Conservation (phyloP, 208 protist genomes). For the Blechomonas ayalai region DNA sequence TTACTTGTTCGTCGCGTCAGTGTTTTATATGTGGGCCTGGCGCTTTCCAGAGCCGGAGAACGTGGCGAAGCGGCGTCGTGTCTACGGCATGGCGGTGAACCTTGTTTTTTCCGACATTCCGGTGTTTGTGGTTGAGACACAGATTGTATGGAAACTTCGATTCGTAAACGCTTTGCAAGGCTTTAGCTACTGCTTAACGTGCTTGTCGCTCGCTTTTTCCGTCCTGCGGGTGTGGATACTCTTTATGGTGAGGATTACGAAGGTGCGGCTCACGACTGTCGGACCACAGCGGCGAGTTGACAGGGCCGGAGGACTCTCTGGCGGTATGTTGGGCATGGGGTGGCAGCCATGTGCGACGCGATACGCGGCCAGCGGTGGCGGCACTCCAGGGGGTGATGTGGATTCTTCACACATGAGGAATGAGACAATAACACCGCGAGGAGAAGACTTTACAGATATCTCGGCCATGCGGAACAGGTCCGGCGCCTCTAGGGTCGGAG, state of each 20-base stretch:
- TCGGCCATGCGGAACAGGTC: too few species aligned
- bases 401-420: too few species aligned
- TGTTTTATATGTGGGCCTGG: constrained; percentile 91
- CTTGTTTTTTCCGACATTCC: constrained; percentile 78
- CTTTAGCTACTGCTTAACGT: constrained; percentile 63
- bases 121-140: constrained; percentile 67
- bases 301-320: constrained; percentile 3
- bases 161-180: constrained; percentile 56
- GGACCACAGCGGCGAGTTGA: constrained; percentile 9
- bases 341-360: constrained; percentile 2
- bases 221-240: constrained; percentile 77
- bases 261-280: constrained; percentile 24
- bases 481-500: too few species aligned
- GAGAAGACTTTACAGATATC: too few species aligned
- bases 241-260: constrained; percentile 77
- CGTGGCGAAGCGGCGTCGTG: constrained; percentile 67
- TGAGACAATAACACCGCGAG: too few species aligned
- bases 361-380: too few species aligned
- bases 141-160: constrained; percentile 57
- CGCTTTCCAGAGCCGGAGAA: constrained; percentile 84
- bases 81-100: constrained; percentile 71
- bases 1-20: constrained; percentile 61
- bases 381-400: too few species aligned
- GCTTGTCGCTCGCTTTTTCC: constrained; percentile 66
- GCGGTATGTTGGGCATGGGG: not conserved